These are phyloP conservation scores for Entamoeba invadens DNA, from an alignment of 208 protist genomes.

Conservation along the genomic window DNA sequence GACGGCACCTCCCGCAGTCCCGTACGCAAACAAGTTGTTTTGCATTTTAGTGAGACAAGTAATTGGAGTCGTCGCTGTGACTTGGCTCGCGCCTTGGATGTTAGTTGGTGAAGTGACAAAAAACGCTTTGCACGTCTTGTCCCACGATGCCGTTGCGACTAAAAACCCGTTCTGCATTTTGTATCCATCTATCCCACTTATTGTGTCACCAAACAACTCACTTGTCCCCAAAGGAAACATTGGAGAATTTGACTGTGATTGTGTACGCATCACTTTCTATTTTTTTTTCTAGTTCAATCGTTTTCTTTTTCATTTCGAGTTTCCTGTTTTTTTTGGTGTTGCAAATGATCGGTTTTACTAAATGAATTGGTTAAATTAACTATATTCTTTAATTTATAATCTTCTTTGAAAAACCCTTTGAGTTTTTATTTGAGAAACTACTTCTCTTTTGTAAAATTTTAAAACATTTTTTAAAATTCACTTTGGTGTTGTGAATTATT, in stretches of 20 bases:
- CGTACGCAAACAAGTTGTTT: background rate
- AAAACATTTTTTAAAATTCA: too few relatives aligned
- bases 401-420: too few relatives aligned
- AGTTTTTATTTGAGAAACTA: too few relatives aligned
- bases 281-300: too few relatives aligned
- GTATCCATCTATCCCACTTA: background rate
- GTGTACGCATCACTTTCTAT: too few relatives aligned
- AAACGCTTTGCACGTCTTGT: background rate
- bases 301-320: too few relatives aligned
- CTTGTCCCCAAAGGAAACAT: background rate
- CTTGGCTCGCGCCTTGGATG: background rate
- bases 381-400: too few relatives aligned
- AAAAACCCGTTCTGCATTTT: background rate
- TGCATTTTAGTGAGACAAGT: background rate
- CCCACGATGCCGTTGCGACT: background rate
- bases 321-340: too few relatives aligned
- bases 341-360: too few relatives aligned
- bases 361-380: too few relatives aligned
- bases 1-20: background rate
- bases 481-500: too few relatives aligned
- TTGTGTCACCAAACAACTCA: background rate
- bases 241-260: background rate
- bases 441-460: too few relatives aligned
- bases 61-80: background rate
- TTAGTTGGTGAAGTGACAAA: background rate